Base-by-base conservation (phyloP, 257 asterid species). In the Cinchona pubescens region DNA sequence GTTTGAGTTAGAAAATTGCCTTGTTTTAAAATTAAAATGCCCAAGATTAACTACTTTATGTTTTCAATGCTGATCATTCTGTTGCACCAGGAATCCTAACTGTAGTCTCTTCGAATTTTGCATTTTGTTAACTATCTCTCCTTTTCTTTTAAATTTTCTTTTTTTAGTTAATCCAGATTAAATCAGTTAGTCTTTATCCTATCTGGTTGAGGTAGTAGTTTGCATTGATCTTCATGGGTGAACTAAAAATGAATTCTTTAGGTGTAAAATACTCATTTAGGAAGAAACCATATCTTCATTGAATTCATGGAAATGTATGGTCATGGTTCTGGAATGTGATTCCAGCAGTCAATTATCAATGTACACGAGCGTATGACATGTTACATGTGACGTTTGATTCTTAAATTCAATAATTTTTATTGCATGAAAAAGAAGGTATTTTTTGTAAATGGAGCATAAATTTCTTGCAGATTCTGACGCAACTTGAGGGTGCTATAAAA, bases 401-500 rank as follows among this genome's bases (percentile, higher is more conserved):
- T 25, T 15, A 25, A 58, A 13, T 3, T 58, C 27, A 30, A 30
- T 58, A 25, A n/a, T 58, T 25, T 58, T n/a, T 7, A 58, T 58
- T 10, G 32, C 63, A 25, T 58, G 34, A 8, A 27, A 12, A 34
- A 25, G 18, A 58, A 56, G 32, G 5, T 56, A 56, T 3, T 3
- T 29, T 58, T 58, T 58, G 34, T 58, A 30, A 55, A 55, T 2
- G 14, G 30, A 7, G 11, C 1, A 48, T 58, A 16, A n/a, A 18
- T 11, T 19, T 11, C 7, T 58, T 81, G 79, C 93, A 95, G 99
- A 78, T 89, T 70, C 74, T 92, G 81, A 87, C 91, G 66, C 94
- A 86, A 82, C 85, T 88, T 42, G 99, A 95, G 85, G 92, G 94
- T 38, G 84, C 83, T 69, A 65, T 92, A 75, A 91, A 87, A 76